Percentiles rank a stretch among this genome's conserved stretches.
Evolutionary conservation across 208 protist genomes (phyloP).

Genomic region (Trypanosomatidae sp.): DNA sequence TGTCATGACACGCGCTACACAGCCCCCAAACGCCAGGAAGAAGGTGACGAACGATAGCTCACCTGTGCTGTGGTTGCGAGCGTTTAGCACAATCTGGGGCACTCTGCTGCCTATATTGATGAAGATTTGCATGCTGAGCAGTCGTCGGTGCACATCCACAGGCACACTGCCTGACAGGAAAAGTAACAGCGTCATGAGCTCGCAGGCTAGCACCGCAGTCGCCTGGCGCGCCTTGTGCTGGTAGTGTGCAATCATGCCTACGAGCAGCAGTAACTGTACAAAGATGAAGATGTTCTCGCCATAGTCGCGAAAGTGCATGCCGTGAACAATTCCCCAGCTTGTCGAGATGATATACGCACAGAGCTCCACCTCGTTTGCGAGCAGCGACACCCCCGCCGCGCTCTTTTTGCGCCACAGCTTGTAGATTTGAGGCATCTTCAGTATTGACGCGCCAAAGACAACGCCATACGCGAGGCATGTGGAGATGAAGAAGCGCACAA

Average conservation of each 20-base stretch:
- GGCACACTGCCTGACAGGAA: slow-evolving; percentile 30
- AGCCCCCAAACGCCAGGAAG: slow-evolving; percentile 68
- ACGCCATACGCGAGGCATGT: slow-evolving; percentile 67
- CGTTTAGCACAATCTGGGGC: slow-evolving; percentile 68
- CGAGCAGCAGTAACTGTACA: slow-evolving; percentile 39
- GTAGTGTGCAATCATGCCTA: slow-evolving; percentile 45
- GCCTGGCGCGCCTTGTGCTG: slow-evolving; percentile 23
- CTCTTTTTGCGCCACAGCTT: slow-evolving; percentile 32
- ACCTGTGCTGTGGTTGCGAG: slow-evolving; percentile 43
- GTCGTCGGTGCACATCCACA: slow-evolving; percentile 22
- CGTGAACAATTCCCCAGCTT: slow-evolving; percentile 61
- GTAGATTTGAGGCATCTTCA: slow-evolving; percentile 83
- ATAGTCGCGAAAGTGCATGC: slow-evolving; percentile 53
- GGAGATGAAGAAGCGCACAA: slow-evolving; percentile 33
- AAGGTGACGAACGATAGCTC: slow-evolving; percentile 75
- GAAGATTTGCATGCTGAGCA: slow-evolving; percentile 48
- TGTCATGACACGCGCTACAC: slow-evolving; percentile 54
- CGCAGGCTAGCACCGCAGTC: slow-evolving; percentile 11
- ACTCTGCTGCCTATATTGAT: slow-evolving; percentile 56
- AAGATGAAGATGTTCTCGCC: slow-evolving; percentile 75
- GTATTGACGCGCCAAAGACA: slow-evolving; percentile 56
- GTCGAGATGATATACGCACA: slow-evolving; percentile 62
- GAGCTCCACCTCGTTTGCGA: slow-evolving; percentile 49
- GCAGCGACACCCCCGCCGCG: slow-evolving; percentile 57
- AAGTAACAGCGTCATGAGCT: slow-evolving; percentile 13